Conservation (phyloP, 1,284 basidiomycete species). For the Cryptococcus sp. region DNA sequence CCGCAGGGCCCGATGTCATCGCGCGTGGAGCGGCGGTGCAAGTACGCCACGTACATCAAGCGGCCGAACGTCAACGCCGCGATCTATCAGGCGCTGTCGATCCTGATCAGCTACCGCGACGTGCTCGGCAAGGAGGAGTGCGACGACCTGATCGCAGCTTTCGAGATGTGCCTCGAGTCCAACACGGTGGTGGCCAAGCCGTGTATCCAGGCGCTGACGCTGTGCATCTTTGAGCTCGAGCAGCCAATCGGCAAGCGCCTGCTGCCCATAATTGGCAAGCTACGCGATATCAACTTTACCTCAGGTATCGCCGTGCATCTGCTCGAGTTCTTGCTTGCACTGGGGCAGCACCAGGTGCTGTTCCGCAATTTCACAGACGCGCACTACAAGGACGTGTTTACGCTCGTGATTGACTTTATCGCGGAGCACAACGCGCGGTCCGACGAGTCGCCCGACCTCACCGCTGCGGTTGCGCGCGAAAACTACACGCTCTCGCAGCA, state of each 20-base stretch:
- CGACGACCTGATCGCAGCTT: slow-evolving; percentile 73
- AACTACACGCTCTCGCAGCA: slow-evolving; percentile 93
- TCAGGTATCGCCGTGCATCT: slow-evolving; percentile 93
- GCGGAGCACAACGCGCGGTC: slow-evolving; percentile 64
- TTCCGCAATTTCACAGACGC: slow-evolving; percentile 90
- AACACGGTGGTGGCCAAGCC: slow-evolving; percentile 82
- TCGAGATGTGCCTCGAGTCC: slow-evolving; percentile 69
- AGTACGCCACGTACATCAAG: slow-evolving; percentile 55
- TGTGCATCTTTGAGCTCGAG: slow-evolving; percentile 85
- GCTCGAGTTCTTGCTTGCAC: slow-evolving; percentile 83
- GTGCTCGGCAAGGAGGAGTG: slow-evolving; percentile 62
- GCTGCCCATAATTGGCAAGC: slow-evolving; percentile 76
- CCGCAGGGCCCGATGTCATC: slow-evolving; percentile 37
- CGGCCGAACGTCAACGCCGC: slow-evolving; percentile 81
- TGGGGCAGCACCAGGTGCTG: slow-evolving; percentile 73
- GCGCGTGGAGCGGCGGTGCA: slow-evolving; percentile 55
- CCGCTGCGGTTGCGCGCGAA: slow-evolving; percentile 54
- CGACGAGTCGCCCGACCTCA: slow-evolving; percentile 55
- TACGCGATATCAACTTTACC: slow-evolving; percentile 92
- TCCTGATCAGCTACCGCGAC: slow-evolving; percentile 81
- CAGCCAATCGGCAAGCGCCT: slow-evolving; percentile 78
- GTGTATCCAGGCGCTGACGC: slow-evolving; percentile 83
- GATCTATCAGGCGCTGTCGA: slow-evolving; percentile 81
- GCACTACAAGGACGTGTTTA: slow-evolving; percentile 93
- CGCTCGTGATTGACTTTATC: slow-evolving; percentile 90